Base-by-base conservation (phyloP, 2,329 filamentous ascomycete species). In the Penicillium nordicum region DNA sequence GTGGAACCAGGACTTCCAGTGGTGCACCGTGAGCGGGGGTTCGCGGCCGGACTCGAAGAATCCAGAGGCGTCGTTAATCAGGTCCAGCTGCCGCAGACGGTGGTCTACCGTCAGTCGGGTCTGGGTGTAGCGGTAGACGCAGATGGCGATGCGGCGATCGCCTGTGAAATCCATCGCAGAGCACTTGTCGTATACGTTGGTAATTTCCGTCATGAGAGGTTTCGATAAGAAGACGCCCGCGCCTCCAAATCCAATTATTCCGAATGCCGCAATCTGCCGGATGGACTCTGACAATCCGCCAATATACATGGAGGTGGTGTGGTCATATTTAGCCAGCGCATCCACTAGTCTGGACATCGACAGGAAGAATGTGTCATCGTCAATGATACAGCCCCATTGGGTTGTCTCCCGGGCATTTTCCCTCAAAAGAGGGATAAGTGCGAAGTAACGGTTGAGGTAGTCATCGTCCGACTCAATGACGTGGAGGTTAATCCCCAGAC, bases 281-380 rank as follows among this genome's bases (percentile, higher is more conserved):
- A 80, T 78, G 63, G 82, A 82, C 65, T 87, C 84, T 1, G 83
- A 83, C 6, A 86, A 68, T 2, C 79, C 80, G 3, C 84, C 84
- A 11, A 86, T 73, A 68, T 85, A 87, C 36, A 75, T 67, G 3
- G 80, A 75, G 21, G 75, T 66, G 2, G 74, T 76, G 63, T 81
- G 74, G 63, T 86, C 79, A 59, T 82, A 77, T 37, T 71, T 67
- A 34, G 64, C 65, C 2, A 86, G 75, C 6, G 78, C 74, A n/a
- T 77, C 68, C 23, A 78, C 73, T 16, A 87, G 72, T 0, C 76
- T 75, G 50, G 79, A 69, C 43, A 86, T 77, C 2, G 80, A 82
- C 2, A 81, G 78, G 67, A 86, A 86, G 68, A 87, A 86, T 1
- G 84, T 87, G 63, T 87, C 84, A 63, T 87, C 84, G 64, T 87